Evolutionary conservation across 2,329 filamentous ascomycete genomes (phyloP).

Genomic region (Amauroascus verrucosus): DNA sequence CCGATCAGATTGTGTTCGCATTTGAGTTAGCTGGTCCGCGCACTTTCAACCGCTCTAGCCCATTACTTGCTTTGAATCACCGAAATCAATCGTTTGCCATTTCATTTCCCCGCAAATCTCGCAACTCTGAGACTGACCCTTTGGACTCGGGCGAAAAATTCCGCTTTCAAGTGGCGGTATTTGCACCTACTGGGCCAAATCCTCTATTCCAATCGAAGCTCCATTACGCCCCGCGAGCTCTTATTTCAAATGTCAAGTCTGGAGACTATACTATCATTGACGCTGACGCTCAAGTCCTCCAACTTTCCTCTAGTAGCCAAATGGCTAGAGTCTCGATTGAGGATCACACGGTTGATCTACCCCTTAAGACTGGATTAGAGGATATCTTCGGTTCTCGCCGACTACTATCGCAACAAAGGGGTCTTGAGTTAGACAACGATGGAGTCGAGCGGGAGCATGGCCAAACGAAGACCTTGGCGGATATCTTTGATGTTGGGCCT

Average conservation of each 20-base stretch:
- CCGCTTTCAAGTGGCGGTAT: slow-evolving; percentile 50
- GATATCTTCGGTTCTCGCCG: slow-evolving; percentile 25
- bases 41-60: slow-evolving; percentile 12
- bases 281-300: slow-evolving; percentile 60
- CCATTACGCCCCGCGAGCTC: slow-evolving; percentile 51
- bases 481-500: slow-evolving; percentile 31
- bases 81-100: slow-evolving; percentile 57
- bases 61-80: slow-evolving; percentile 56
- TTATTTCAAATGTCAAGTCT: slow-evolving; percentile 54
- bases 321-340: slow-evolving; percentile 20
- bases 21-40: slow-evolving; percentile 39
- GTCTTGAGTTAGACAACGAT: slow-evolving; percentile 1
- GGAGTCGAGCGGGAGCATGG: slow-evolving; percentile 10
- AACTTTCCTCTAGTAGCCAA: slow-evolving; percentile 24
- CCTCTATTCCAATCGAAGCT: slow-evolving; percentile 49
- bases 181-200: slow-evolving; percentile 50
- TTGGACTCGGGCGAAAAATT: slow-evolving; percentile 38
- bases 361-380: slow-evolving; percentile 26
- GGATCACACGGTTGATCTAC: slow-evolving; percentile 19
- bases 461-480: slow-evolving; percentile 23
- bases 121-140: slow-evolving; percentile 17
- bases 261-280: slow-evolving; percentile 69
- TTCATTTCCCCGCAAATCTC: slow-evolving; percentile 39
- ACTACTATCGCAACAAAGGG: slow-evolving; percentile 6
- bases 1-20: slow-evolving; percentile 61